Percentiles rank a stretch among this genome's conserved stretches.
These are phyloP conservation scores for Hondaea fermentalgiana DNA, from an alignment of 108 stramenopile genomes.

Conservation along the genomic window DNA sequence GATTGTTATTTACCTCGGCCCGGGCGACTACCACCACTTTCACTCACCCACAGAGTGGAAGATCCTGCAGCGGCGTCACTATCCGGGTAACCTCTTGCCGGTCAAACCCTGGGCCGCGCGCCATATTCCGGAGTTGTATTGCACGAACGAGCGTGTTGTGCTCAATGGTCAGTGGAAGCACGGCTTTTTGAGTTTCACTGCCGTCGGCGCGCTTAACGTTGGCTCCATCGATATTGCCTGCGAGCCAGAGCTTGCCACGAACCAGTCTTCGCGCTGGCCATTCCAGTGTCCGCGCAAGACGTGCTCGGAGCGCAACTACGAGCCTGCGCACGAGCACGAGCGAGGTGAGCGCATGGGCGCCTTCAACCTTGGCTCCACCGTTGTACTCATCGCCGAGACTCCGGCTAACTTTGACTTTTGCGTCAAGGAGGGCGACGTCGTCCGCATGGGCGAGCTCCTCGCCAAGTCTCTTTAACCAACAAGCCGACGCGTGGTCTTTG, in stretches of 20 bases:
- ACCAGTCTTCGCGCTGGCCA: not conserved
- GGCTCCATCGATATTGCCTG: not conserved
- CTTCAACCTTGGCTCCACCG: slow-evolving; percentile 7
- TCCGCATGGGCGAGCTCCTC: not conserved
- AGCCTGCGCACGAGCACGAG: not conserved
- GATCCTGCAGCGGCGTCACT: not conserved
- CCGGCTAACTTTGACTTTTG: not conserved
- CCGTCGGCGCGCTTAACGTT: not conserved
- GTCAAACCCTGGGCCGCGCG: not conserved
- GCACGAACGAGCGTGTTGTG: not conserved
- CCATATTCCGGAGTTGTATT: not conserved
- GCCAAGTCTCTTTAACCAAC: not conserved
- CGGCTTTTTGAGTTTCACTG: not conserved
- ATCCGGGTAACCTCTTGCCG: not conserved
- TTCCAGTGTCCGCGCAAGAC: not conserved
- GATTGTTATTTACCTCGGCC: not conserved
- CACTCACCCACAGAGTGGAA: not conserved
- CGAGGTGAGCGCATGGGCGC: slow-evolving; percentile 11
- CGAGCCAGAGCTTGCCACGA: not conserved
- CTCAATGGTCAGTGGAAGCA: not conserved
- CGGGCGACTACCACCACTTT: slow-evolving; percentile 15
- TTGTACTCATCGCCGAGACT: not conserved
- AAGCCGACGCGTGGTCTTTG: too few species aligned
- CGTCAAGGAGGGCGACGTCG: not conserved
- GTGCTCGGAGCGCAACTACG: not conserved